Base-by-base conservation (phyloP, 2,329 filamentous ascomycete genomes). In the Phyllosticta paracitricarpa region DNA sequence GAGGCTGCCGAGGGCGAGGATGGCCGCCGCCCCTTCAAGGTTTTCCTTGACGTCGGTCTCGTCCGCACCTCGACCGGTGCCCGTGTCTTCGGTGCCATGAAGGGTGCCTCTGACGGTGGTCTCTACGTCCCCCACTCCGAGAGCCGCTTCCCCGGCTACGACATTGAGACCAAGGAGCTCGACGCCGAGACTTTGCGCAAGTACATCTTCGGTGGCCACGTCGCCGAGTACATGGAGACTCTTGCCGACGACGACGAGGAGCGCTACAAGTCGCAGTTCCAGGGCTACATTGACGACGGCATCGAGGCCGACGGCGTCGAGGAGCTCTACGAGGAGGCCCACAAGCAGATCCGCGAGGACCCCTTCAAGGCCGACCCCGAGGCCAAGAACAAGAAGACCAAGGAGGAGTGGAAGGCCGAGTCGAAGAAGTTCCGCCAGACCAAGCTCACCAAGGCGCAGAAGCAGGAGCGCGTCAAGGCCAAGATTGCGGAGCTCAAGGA, bases 211-310 rank as follows among this genome's bases (percentile, higher is more conserved):
- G 94, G 85, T 76, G 93, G 94, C 65, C 94, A 99, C 86, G 90
- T 99, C 68, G 92, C 93, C 71, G 94, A 99, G 87, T 99, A 99
- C 88, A 99, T 99, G 94, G 94, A 99, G 88, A 94, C 89, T 63
- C 89, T 99, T 68, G 94, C 94, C 81, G 94, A 99, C 74, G 94
- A 99, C 77, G 94, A 99, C 76, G 94, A 99, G 89, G 94, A 99
- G 87, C 92, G 94, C 77, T 99, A 91, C 90, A 93, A 93, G 85
- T 87, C 85, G 72, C 94, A 99, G 84, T 99, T 99, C 89, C 83
- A 87, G 79, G 88, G 94, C 81, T 99, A 99, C 86, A 89, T 96
- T 70, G 93, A 99, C 68, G 91, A 96, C 76, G 94, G 96, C 72
- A 79, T 99, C 68, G 93, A 97, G 83, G 92, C 94, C 67, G 94